Base-by-base conservation (phyloP, 2,329 filamentous ascomycete species). In the Talaromyces sp. region DNA sequence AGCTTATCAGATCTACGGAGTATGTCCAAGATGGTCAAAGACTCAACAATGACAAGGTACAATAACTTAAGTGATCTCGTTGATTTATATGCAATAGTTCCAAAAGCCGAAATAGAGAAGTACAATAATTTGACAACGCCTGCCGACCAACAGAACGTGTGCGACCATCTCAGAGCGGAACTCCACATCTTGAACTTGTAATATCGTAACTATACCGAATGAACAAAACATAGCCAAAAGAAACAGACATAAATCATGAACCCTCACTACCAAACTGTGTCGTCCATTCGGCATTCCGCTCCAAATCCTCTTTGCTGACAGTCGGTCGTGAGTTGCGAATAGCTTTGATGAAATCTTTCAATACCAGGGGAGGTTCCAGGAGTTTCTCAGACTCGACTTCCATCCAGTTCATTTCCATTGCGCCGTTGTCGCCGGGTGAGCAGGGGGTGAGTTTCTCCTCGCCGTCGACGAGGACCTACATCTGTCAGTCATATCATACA, bases 231-330 rank as follows among this genome's bases (percentile, higher is more conserved):
- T 25, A 8, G 31, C 29, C 11, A 38, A 56, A 56, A 25, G n/a
- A 31, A 54, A 56, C 10, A 56, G 29, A 56, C 31, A 17, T 47
- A 40, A 49, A 67, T 77, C 72, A 88, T 59, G 85, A 86, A 19
- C 94, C 94, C 77, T 97, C 94, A 75, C 92, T 96, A 65, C 94
- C 94, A 80, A 98, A 98, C 80, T 98, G 93, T 73, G 90, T 86
- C 10, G 95, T 99, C 95, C 95, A 99, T 53, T 97, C 93, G 56
- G 91, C 85, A 77, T 94, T 97, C 73, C 87, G 86, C 70, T 88
- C 85, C 54, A 99, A 84, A 75, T 99, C 96, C 60, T 93, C 92
- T 60, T 86, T 84, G 61, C 92, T 95, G 62, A 99, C 95, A 0
- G 95, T 98, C 25, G 95, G 95, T 74, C 95, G 84, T 60, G 92